Conservation (phyloP, 2,329 filamentous ascomycete genomes). For the Colletotrichum sublineola region DNA sequence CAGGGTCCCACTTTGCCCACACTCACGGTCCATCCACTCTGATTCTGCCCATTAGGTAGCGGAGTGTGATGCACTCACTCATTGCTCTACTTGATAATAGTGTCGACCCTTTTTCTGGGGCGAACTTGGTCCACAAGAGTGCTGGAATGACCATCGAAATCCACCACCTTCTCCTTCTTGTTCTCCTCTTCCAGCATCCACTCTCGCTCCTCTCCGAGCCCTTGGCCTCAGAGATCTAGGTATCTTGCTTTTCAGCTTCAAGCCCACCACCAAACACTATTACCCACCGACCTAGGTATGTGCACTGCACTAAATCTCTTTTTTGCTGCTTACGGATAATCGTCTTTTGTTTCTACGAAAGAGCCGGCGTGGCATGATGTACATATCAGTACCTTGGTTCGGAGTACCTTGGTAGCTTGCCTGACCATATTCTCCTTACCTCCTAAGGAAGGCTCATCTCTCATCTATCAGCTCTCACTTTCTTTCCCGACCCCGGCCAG, state of each 20-base stretch:
- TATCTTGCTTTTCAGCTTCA: constrained; percentile 7
- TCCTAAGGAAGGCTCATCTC: neutral
- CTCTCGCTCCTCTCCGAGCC: neutral
- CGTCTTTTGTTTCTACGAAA: constrained; percentile 1
- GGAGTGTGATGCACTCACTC: too few relatives aligned
- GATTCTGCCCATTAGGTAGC: constrained; percentile 16
- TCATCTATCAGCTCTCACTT: constrained; percentile 11
- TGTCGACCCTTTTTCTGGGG: constrained; percentile 11
- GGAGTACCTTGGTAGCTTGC: too few relatives aligned
- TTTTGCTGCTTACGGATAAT: constrained; percentile 1
- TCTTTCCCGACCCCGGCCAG: neutral
- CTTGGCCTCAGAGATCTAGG: neutral
- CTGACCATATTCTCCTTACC: neutral
- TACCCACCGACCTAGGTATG: neutral
- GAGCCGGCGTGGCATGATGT: neutral
- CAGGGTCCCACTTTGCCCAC: neutral
- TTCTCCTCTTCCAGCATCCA: neutral
- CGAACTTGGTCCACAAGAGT: constrained; percentile 17
- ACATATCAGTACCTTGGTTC: neutral
- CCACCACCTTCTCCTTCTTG: constrained; percentile 4
- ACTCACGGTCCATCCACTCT: constrained; percentile 9
- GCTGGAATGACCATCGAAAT: constrained; percentile 4
- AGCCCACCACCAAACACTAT: neutral
- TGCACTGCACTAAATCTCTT: constrained; percentile 3
- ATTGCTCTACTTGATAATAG: too few relatives aligned